Base-by-base conservation (phyloP, 371 early-diverging fungal genomes). In the Mucor indicus region DNA sequence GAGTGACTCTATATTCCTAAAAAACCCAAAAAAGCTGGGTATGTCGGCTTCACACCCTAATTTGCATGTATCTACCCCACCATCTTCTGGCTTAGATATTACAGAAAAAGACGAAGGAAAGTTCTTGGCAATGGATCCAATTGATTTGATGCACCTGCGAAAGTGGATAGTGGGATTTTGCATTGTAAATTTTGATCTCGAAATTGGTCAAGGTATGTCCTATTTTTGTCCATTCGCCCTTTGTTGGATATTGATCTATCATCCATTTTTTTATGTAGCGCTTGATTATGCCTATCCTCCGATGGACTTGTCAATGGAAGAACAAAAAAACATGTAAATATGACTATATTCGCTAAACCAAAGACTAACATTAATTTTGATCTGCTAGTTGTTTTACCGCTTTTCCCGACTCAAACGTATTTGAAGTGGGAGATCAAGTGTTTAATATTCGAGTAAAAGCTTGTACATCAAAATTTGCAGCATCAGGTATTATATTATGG, bases 371-470 rank as follows among this genome's bases (percentile, higher is more conserved):
- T 38, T 19, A 32, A 35, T 35, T n/a, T 1, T 35, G 1, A 30
- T 4, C 54, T 30, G 1, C 20, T 56, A 91, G 91, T 35, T 84
- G 91, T 60, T 97, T 95, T 75, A 90, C 94, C 7, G 90, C 95
- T 3, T 95, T 97, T 67, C 98, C 98, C 1, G 98, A 97, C 77
- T 92, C 95, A 15, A 92, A 95, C 50, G 85, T 87, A n/a, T 83
- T 88, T 50, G 92, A 91, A 65, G 76, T 86, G n/a, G 95, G 95
- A 43, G 96, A 97, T 73, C 88, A 86, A 47, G 83, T 89, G 10
- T 95, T 90, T 68, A 85, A 86, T 38, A 93, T 95, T 61, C 85
- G 95, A 38, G 83, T 94, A 35, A 81, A 93, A 45, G 81, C 85
- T 13, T 76, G 77, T 17, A 74, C 75, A 17, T 72, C 80, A 16